phyloP scores from a whole-genome alignment of 345 rosid species.

The Eucalyptus erythrocorys region DNA sequence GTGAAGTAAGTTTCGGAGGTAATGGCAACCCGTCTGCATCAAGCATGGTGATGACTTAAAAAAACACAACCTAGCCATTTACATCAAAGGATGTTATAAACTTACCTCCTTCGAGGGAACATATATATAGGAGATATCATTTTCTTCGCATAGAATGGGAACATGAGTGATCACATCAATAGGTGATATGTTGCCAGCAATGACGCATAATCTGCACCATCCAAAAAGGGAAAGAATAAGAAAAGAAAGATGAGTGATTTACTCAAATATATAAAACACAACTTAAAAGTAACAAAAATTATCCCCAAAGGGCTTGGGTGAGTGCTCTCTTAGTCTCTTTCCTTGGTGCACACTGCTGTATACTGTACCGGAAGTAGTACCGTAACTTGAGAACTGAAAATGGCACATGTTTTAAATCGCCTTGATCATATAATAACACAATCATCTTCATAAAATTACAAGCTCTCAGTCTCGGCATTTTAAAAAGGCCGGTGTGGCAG shows the following conservation, averaged over 20 bases:
- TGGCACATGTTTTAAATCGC: background rate
- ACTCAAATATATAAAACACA: background rate
- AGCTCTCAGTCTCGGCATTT: background rate
- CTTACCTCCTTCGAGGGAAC: conserved; percentile 89
- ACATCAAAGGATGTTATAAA: background rate
- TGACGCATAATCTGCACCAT: conserved; percentile 64
- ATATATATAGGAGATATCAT: conserved; percentile 75
- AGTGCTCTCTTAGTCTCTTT: background rate
- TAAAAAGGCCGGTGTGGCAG: background rate
- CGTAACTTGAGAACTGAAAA: background rate
- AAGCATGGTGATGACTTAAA: background rate
- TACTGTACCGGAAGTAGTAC: background rate
- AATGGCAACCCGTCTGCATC: background rate
- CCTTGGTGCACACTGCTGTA: background rate
- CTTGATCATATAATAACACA: background rate
- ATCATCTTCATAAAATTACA: background rate
- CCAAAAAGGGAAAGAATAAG: background rate
- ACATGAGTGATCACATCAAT: conserved; percentile 96
- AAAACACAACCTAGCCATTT: background rate
- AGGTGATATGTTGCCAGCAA: conserved; percentile 96
- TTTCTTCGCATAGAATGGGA: conserved; percentile 84
- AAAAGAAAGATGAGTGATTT: background rate
- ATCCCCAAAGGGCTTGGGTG: background rate
- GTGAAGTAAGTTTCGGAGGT: background rate
- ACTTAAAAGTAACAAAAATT: background rate